These are phyloP conservation scores for Tetrapisispora iriomotensis DNA, from an alignment of 805 yeast genomes.

Conservation along the genomic window DNA sequence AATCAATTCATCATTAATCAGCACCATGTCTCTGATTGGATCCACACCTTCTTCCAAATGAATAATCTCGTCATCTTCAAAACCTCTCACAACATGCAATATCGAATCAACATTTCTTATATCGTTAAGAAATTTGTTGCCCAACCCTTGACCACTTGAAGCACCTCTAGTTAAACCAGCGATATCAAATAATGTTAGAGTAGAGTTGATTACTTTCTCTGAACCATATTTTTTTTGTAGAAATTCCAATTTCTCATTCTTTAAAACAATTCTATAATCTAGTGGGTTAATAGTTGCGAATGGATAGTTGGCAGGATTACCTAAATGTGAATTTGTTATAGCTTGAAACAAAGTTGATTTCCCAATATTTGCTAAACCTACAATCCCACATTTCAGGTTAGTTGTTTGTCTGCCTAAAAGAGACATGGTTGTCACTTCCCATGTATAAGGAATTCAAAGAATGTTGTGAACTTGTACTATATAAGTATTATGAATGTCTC, in stretches of 20 bases:
- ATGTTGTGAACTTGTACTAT: not conserved
- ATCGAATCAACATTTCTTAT: constrained; percentile 75
- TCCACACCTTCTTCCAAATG: constrained; percentile 66
- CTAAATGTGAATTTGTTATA: constrained; percentile 82
- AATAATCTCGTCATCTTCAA: constrained; percentile 64
- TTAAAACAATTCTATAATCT: constrained; percentile 65
- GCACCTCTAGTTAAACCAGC: constrained; percentile 82
- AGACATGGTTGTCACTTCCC: constrained; percentile 17
- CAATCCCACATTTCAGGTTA: constrained; percentile 75
- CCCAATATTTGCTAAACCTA: constrained; percentile 91
- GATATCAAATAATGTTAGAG: constrained; percentile 63
- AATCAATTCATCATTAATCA: constrained; percentile 66
- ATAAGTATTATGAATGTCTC: too few relatives aligned
- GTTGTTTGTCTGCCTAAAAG: constrained; percentile 73
- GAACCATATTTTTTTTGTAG: constrained; percentile 49
- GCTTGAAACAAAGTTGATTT: constrained; percentile 97
- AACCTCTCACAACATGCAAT: constrained; percentile 69
- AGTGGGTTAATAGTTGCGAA: constrained; percentile 85
- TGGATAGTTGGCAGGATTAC: constrained; percentile 96
- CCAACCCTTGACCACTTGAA: constrained; percentile 74
- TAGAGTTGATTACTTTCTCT: constrained; percentile 56
- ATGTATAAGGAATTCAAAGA: not conserved
- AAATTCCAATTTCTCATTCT: constrained; percentile 49
- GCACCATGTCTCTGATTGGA: constrained; percentile 66
- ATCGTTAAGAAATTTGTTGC: constrained; percentile 70